Evolutionary conservation across 2,329 filamentous ascomycete species (phyloP).

Genomic region (Septoria linicola): DNA sequence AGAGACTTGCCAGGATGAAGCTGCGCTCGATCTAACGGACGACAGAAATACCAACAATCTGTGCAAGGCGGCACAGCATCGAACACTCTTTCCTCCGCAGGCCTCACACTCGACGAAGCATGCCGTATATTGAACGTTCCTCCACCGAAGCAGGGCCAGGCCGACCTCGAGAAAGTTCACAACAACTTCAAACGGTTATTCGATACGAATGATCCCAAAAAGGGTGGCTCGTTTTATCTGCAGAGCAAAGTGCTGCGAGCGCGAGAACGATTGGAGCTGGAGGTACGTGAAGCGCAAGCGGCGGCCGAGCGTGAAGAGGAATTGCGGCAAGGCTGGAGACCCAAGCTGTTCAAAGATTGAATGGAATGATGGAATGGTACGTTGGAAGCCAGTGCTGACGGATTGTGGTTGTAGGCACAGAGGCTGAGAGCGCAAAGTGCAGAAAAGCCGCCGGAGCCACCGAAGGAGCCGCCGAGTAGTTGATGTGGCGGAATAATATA

Average conservation of each 20-base stretch:
- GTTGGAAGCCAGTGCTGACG: slow-evolving; percentile 26
- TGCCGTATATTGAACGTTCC: slow-evolving; percentile 97
- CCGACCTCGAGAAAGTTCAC: slow-evolving; percentile 75
- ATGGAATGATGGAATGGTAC: slow-evolving; percentile 6
- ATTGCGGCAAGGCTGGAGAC: slow-evolving; percentile 82
- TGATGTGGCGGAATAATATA: slow-evolving; percentile 16
- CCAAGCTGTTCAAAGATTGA: slow-evolving; percentile 89
- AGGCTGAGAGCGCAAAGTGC: slow-evolving; percentile 32
- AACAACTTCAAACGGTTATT: slow-evolving; percentile 92
- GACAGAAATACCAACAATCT: slow-evolving; percentile 47
- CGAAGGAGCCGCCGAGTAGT: slow-evolving; percentile 18
- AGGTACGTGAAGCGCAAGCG: slow-evolving; percentile 71
- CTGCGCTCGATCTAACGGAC: slow-evolving; percentile 43
- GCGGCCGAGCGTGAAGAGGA: slow-evolving; percentile 74
- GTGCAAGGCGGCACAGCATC: slow-evolving; percentile 37
- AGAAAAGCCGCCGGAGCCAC: slow-evolving; percentile 13
- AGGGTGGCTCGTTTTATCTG: slow-evolving; percentile 95
- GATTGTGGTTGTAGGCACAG: slow-evolving; percentile 29
- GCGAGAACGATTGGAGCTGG: slow-evolving; percentile 85
- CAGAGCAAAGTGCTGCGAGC: slow-evolving; percentile 95
- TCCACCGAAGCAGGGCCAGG: slow-evolving; percentile 73
- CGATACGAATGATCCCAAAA: slow-evolving; percentile 89
- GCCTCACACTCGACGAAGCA: slow-evolving; percentile 91
- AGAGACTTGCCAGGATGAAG: not conserved
- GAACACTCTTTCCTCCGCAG: slow-evolving; percentile 61